Evolutionary conservation across 2,329 filamentous ascomycete species (phyloP), one percentile per base, ranked within the genome.

Genomic region (Cladosporium halotolerans): DNA sequence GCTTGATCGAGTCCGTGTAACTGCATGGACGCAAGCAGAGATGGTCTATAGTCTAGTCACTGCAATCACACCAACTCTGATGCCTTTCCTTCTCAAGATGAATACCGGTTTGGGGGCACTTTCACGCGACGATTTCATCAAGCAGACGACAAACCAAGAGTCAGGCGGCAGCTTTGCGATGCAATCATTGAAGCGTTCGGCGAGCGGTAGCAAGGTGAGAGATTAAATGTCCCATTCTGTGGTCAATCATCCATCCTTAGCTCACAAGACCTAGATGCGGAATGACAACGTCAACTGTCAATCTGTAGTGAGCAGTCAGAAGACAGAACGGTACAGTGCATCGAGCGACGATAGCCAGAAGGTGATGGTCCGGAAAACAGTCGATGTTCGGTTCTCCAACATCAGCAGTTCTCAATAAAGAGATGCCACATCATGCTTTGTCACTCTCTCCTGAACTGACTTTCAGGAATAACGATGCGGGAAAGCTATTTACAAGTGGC

Each of bases 321-420:
- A 42, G 32, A 8, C 40, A 10, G 14, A n/a, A 14, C 31, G 47
- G 11, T 8, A 39, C 4, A 50, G 47, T 28, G 19, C 42, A 11
- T 50, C 47, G 28, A 50, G 47, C 28, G 47, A 50, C 31, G 47
- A 50, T 33, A 50, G 47, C 23, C 38, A 50, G 23, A 42, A 28
- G 18, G 39, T 50, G 9, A 50, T 50, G 47, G 38, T 50, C 3
- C 31, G 16, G 16, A 42, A 42, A 18, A 41, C 47, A 23, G 47
- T 50, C 23, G 47, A 50, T n/a, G 18, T 50, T 14, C 41, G 13
- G 2, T 50, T 33, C 39, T 9, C 38, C 23, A 28, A 28, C 23
- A 28, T 28, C 23, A 28, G 23, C 23, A 28, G 23, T 28, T 28
- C 23, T 7, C 23, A 28, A 28, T 28, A 28, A 28, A 7, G 23